Percentiles rank a stretch among this genome's conserved stretches.
Conservation (phyloP, 2,329 filamentous ascomycete genomes). For the Biscogniauxia marginata region DNA sequence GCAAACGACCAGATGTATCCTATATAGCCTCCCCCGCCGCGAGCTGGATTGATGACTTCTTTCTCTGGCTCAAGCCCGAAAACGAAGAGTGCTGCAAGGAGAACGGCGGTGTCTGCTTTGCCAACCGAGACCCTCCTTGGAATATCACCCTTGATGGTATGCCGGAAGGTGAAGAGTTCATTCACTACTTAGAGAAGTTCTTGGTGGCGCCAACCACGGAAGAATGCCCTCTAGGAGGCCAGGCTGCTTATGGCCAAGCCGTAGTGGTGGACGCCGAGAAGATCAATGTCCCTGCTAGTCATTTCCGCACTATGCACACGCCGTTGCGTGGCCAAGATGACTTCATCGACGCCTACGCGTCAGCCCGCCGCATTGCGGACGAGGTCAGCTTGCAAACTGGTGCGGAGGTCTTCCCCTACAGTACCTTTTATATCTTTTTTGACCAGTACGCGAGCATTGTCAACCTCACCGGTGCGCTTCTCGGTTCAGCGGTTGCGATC, state of each 20-base stretch:
- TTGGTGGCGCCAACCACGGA: slow-evolving; percentile 75
- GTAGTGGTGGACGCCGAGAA: slow-evolving; percentile 72
- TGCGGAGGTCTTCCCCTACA: slow-evolving; percentile 91
- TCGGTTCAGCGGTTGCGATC: slow-evolving; percentile 79
- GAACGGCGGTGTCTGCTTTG: slow-evolving; percentile 72
- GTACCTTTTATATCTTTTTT: slow-evolving; percentile 98
- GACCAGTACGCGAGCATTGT: slow-evolving; percentile 92
- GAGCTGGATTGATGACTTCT: slow-evolving; percentile 96
- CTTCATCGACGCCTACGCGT: slow-evolving; percentile 87
- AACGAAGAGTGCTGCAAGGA: slow-evolving; percentile 74
- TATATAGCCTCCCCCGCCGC: slow-evolving; percentile 87
- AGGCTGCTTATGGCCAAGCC: slow-evolving; percentile 82
- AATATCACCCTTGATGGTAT: slow-evolving; percentile 87
- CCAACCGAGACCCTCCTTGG: slow-evolving; percentile 74
- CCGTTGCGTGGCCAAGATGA: slow-evolving; percentile 85
- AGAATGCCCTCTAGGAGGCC: slow-evolving; percentile 83
- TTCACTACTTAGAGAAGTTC: slow-evolving; percentile 83
- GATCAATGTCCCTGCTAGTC: slow-evolving; percentile 72
- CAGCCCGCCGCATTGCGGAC: slow-evolving; percentile 82
- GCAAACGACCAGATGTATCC: slow-evolving; percentile 82
- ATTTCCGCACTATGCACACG: slow-evolving; percentile 89
- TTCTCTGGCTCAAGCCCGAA: slow-evolving; percentile 91
- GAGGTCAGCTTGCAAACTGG: slow-evolving; percentile 70
- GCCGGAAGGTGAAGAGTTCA: slow-evolving; percentile 90
- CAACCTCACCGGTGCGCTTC: slow-evolving; percentile 71